Percentiles rank a stretch among this genome's conserved stretches.
Evolutionary conservation across 23 red algal genomes (phyloP).

Genomic region (Gracilaria gracilis): DNA sequence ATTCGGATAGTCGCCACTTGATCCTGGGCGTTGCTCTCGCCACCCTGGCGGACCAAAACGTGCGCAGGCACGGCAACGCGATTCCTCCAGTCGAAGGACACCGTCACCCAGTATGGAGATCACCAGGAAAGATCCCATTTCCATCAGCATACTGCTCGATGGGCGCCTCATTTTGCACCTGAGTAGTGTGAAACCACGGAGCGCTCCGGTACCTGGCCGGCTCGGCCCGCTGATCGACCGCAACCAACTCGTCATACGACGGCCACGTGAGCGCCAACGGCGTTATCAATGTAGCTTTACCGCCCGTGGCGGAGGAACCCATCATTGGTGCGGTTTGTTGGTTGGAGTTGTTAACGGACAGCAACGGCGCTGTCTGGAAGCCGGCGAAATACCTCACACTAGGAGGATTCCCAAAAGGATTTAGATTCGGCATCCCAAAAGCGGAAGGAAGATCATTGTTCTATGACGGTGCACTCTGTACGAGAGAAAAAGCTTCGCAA

Average conservation of each 20-base stretch:
- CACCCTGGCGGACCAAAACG: not conserved
- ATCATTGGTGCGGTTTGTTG: no score
- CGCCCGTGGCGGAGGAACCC: no score
- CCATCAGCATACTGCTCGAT: not conserved
- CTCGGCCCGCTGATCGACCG: not conserved
- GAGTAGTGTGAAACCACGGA: slow-evolving; percentile 2
- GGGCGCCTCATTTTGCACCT: not conserved
- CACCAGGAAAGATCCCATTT: not conserved
- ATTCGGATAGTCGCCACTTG: not conserved
- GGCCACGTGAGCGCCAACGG: not conserved
- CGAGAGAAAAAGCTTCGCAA: no score
- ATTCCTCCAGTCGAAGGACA: not conserved
- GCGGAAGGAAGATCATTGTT: no score
- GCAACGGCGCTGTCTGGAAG: no score
- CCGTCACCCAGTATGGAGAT: not conserved
- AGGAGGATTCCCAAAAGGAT: no score
- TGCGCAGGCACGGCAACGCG: not conserved
- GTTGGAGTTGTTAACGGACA: no score
- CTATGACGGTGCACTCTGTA: no score
- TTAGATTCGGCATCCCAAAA: no score
- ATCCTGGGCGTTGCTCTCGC: not conserved
- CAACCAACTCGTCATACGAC: not conserved
- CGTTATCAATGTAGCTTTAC: not conserved
- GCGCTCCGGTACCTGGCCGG: not conserved
- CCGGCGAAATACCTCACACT: no score